Base-by-base conservation (phyloP, 768 basidiomycete species). In the Lactifluus volemus region DNA sequence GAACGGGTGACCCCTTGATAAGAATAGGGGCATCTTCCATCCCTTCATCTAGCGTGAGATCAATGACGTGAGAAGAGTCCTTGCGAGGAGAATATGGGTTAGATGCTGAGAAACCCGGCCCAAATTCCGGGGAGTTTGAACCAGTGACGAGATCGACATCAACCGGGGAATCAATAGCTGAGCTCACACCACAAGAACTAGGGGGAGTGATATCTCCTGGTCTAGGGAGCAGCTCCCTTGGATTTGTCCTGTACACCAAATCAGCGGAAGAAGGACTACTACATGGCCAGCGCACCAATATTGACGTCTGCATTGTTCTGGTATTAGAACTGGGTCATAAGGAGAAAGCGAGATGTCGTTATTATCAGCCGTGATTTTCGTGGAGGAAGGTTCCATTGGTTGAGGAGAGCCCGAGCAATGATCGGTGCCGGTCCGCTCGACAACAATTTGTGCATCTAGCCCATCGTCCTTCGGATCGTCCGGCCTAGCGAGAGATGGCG, bases 21-120 rank as follows among this genome's bases (percentile, higher is more conserved):
- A 60, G 17, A 36, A 65, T 65, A 12, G 64, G 64, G 12, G 32
- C 4, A 11, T 50, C 41, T 25, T 19, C 50, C 14, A 55, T 47
- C 15, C 55, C 64, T 59, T 59, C 58, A 17, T 64, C 63, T 9
- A 53, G 36, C 25, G 63, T 62, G 21, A 64, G 60, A 49, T 64
- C 63, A 44, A 64, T 56, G 44, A 64, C 9, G 21, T 49, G 48
- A 51, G 59, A 32, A 30, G 36, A 45, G n/a, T 17, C 29, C 39
- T 12, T 19, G 29, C 11, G 38, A 62, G 60, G 61, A 44, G 59
- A 11, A 36, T 12, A 19, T 11, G 49, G 39, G 25, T n/a, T 42
- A 30, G 39, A 49, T 48, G 25, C 32, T 30, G 47, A 21, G 36
- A 51, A 53, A 38, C 29, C 15, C 7, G 19, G 21, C 17, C 39